phyloP scores from a whole-genome alignment of 768 basidiomycete genomes.

The Mycena vitilis region DNA sequence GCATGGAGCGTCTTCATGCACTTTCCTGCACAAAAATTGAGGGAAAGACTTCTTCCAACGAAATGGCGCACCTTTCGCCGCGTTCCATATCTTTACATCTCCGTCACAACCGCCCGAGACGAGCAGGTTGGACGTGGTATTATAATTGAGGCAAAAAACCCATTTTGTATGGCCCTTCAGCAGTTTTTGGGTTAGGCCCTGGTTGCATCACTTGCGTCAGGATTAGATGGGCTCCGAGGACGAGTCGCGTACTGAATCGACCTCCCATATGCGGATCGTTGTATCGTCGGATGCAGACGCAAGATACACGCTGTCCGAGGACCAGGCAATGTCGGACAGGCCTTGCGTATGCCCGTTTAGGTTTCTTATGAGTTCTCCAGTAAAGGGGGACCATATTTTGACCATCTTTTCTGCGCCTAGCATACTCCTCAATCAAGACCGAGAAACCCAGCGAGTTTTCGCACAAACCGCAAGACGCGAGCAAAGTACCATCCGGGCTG shows the following conservation, averaged over 20 bases:
- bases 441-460: slow-evolving; percentile 27
- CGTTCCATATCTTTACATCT: slow-evolving; percentile 93
- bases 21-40: slow-evolving; percentile 64
- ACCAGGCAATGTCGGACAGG: slow-evolving; percentile 91
- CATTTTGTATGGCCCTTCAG: slow-evolving; percentile 87
- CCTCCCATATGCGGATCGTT: slow-evolving; percentile 90
- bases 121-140: slow-evolving; percentile 85
- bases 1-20: slow-evolving; percentile 90
- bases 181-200: slow-evolving; percentile 79
- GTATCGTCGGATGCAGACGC: slow-evolving; percentile 95
- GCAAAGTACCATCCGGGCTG: slow-evolving; percentile 84
- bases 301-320: slow-evolving; percentile 81
- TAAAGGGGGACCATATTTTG: slow-evolving; percentile 87
- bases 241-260: slow-evolving; percentile 67
- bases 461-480: slow-evolving; percentile 88
- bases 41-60: slow-evolving; percentile 27
- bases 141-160: slow-evolving; percentile 95
- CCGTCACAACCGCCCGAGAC: slow-evolving; percentile 96
- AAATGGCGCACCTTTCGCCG: slow-evolving; percentile 70
- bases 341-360: slow-evolving; percentile 83
- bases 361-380: slow-evolving; percentile 81
- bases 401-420: slow-evolving; percentile 81
- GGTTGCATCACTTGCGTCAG: slow-evolving; percentile 26
- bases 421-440: slow-evolving; percentile 21
- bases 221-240: background rate